phyloP scores from a whole-genome alignment of 805 yeast species.

The Suhomyces xylopsoci region DNA sequence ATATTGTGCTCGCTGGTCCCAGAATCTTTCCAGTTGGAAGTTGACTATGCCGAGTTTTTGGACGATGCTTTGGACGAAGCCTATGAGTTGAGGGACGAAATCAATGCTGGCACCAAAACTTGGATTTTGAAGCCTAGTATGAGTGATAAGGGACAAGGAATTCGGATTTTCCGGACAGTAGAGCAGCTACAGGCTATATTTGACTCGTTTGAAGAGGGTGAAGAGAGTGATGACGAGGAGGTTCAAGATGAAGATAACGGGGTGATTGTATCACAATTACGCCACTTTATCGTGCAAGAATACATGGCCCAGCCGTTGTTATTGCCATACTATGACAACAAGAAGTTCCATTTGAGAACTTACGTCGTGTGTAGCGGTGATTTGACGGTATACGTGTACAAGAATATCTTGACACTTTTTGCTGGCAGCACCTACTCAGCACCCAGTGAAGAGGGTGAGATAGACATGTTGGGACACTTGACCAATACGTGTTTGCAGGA shows the following conservation, averaged over 20 bases:
- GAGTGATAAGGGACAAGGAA: conserved; percentile 98
- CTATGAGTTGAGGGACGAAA: conserved; percentile 79
- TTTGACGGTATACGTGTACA: conserved; percentile 74
- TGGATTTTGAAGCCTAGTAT: conserved; percentile 96
- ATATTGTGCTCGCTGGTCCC: conserved; percentile 63
- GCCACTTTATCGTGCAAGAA: conserved; percentile 89
- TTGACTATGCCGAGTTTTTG: conserved; percentile 93
- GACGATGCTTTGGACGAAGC: conserved; percentile 93
- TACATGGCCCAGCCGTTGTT: conserved; percentile 70
- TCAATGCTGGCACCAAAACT: conserved; percentile 54
- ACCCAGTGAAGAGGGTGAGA: conserved; percentile 23
- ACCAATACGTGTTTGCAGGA: conserved; percentile 92
- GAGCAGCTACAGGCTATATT: conserved; percentile 81
- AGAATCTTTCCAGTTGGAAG: conserved; percentile 73
- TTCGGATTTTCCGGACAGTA: conserved; percentile 72
- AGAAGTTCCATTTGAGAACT: conserved; percentile 86
- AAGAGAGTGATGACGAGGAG: conserved; percentile 45
- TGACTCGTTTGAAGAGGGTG: conserved; percentile 80
- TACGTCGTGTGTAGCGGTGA: conserved; percentile 78
- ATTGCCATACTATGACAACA: conserved; percentile 52
- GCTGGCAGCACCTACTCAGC: conserved; percentile 53
- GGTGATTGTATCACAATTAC: conserved; percentile 77
- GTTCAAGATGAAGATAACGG: conserved; percentile 46
- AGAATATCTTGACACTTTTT: conserved; percentile 77
- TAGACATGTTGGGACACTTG: conserved; percentile 68